Evolutionary conservation across 139 green algal genomes (phyloP).

Genomic region (Chlamydomonas incerta): DNA sequence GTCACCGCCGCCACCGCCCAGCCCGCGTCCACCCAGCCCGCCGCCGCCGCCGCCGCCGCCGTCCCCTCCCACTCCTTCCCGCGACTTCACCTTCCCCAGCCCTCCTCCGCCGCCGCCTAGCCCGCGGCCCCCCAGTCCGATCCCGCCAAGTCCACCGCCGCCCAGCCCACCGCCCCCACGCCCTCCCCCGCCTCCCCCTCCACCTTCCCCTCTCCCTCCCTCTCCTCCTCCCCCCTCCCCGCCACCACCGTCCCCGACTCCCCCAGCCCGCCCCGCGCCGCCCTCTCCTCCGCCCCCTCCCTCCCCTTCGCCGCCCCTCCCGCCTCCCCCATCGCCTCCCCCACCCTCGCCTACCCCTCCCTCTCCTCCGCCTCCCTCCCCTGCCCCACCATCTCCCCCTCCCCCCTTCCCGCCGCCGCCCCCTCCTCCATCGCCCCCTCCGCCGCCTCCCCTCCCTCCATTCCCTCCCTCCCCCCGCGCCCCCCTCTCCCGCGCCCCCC

Average conservation of each 20-base stretch:
- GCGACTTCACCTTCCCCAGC: neutral
- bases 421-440: neutral
- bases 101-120: neutral
- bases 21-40: neutral
- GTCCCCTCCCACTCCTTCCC: no score
- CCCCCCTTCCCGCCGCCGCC: neutral
- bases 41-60: no score
- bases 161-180: no score
- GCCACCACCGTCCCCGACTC: no score
- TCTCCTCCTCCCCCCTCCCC: neutral
- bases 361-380: neutral
- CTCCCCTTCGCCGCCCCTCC: neutral
- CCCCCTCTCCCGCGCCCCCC: neutral
- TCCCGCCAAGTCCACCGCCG: no score
- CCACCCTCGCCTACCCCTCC: neutral
- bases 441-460: neutral
- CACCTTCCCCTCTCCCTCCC: neutral
- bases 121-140: neutral
- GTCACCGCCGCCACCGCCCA: no score
- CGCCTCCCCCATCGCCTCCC: neutral
- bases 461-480: neutral
- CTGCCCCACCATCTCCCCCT: neutral
- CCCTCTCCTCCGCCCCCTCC: neutral
- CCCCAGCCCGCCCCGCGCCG: neutral
- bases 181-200: neutral